A percentile compares a stretch with the other conserved stretches of the same genome.
phyloP scores from a whole-genome alignment of 2,329 filamentous ascomycete species.

The Mycosphaerella arachidis region DNA sequence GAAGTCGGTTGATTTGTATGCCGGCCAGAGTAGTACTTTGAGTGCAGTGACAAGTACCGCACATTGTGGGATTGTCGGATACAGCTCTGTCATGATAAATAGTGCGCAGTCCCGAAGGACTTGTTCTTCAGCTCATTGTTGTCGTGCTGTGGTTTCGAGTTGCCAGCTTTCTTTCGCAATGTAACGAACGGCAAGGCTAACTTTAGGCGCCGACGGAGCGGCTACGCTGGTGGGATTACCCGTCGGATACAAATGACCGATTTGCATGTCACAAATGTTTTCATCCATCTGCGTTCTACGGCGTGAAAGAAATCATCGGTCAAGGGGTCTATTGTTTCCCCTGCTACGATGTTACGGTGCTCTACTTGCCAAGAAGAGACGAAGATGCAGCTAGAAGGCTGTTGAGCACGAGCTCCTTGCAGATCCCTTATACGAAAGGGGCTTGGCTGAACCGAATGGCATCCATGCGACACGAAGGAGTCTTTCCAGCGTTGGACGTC shows the following conservation, averaged over 20 bases:
- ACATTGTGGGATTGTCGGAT: slow-evolving; percentile 85
- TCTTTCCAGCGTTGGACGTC: background rate
- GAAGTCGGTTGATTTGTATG: slow-evolving; percentile 98
- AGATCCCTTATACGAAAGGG: background rate
- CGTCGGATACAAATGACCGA: background rate
- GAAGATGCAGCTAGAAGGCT: background rate
- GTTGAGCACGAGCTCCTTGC: background rate
- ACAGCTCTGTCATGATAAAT: slow-evolving; percentile 65
- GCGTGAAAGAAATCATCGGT: no score
- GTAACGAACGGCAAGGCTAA: background rate
- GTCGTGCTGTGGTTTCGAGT: background rate
- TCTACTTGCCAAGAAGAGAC: background rate
- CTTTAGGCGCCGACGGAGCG: background rate
- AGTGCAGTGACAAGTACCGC: slow-evolving; percentile 80
- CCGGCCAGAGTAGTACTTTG: slow-evolving; percentile 87
- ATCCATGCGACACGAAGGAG: background rate
- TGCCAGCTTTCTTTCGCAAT: background rate
- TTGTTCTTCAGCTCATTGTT: background rate
- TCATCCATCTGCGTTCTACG: no score
- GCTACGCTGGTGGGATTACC: background rate
- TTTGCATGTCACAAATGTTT: no score
- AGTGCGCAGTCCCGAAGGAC: background rate
- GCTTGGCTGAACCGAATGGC: background rate
- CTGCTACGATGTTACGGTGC: no score
- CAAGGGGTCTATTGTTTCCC: no score